These are phyloP conservation scores for Plasmodium inui DNA, from an alignment of 169 alveolate genomes.

Conservation along the genomic window DNA sequence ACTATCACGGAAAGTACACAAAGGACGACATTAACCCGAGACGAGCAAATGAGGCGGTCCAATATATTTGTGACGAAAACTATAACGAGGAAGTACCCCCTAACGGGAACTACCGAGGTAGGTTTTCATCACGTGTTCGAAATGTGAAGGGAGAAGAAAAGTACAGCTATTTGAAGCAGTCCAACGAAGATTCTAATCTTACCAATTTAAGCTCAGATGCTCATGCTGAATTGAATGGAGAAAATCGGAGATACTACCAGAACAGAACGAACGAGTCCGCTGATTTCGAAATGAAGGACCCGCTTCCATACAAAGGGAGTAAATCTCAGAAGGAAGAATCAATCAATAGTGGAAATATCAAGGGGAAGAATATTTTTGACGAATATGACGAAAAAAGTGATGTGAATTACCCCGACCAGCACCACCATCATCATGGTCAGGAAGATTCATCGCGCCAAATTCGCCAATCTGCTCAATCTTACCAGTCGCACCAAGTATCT, in stretches of 20 bases:
- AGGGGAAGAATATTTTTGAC: background rate
- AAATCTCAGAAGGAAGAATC: conserved; percentile 1
- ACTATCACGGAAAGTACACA: background rate
- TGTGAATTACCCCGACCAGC: background rate
- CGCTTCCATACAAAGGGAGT: background rate
- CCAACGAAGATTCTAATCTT: background rate
- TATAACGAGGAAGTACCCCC: background rate
- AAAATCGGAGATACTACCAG: background rate
- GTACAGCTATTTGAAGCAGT: conserved; percentile 5
- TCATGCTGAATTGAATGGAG: background rate
- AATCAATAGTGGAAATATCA: background rate
- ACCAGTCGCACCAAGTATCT: background rate
- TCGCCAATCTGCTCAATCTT: background rate
- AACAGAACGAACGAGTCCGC: background rate
- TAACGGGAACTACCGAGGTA: background rate
- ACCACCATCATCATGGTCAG: background rate
- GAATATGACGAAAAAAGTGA: background rate
- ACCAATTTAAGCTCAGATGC: background rate
- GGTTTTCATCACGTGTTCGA: background rate
- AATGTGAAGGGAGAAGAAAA: conserved; percentile 20
- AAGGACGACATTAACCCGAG: background rate
- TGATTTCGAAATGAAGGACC: conserved; percentile 6
- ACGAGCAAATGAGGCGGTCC: background rate
- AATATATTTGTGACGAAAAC: background rate
- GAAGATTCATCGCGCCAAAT: background rate